These are phyloP conservation scores for Nemophila menziesii DNA, from an alignment of 257 asterid species.

Conservation along the genomic window DNA sequence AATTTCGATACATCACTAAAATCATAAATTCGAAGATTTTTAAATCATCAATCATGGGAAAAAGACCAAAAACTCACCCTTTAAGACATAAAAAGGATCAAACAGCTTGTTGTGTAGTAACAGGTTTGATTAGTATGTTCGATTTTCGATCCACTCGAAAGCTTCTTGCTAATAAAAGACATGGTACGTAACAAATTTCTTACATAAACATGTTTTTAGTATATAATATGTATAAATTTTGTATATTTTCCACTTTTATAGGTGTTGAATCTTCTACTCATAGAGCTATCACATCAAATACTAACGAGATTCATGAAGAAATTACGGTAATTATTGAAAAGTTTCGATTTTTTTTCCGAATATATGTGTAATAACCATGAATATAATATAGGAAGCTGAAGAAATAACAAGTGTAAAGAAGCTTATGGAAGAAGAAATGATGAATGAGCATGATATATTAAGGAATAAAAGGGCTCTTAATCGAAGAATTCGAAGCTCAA, in stretches of 20 bases:
- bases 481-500: slow-evolving; percentile 19
- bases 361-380: background rate
- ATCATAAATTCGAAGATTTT: slow-evolving; percentile 4
- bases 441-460: slow-evolving; percentile 30
- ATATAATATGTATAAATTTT: background rate
- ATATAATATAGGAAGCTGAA: slow-evolving; percentile 31
- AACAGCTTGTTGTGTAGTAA: slow-evolving; percentile 47
- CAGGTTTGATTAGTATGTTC: slow-evolving; percentile 70
- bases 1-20: slow-evolving; percentile 12
- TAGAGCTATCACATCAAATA: background rate
- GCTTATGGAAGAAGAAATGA: slow-evolving; percentile 92
- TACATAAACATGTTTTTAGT: background rate
- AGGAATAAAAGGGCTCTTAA: slow-evolving; percentile 23
- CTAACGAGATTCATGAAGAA: background rate
- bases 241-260: background rate
- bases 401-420: slow-evolving; percentile 73
- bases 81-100: slow-evolving; percentile 52
- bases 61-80: slow-evolving; percentile 49
- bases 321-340: background rate
- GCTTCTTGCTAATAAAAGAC: slow-evolving; percentile 60
- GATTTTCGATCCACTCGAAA: slow-evolving; percentile 60
- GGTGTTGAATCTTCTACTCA: background rate
- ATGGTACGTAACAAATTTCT: slow-evolving; percentile 20
- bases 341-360: background rate
- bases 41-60: slow-evolving; percentile 38